Evolutionary conservation across 768 basidiomycete species (phyloP).

Genomic region (Tricholoma sp.): DNA sequence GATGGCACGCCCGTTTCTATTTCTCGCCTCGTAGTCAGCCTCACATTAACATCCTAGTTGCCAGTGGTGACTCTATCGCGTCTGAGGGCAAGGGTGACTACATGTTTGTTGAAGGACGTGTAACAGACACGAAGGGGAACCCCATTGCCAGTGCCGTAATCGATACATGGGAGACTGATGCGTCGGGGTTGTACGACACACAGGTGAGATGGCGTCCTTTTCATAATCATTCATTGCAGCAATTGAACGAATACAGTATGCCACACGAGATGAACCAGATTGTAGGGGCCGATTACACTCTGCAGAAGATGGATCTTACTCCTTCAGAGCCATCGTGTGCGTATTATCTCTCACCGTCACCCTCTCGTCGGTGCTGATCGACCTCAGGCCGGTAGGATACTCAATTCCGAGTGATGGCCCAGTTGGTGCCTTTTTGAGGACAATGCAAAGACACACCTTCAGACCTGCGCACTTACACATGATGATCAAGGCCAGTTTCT

Average conservation of each 20-base stretch:
- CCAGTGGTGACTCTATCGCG: slow-evolving; percentile 70
- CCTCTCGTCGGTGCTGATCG: not conserved
- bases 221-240: slow-evolving; percentile 19
- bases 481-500: slow-evolving; percentile 46
- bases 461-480: slow-evolving; percentile 81
- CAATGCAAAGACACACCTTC: slow-evolving; percentile 63
- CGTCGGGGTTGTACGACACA: slow-evolving; percentile 40
- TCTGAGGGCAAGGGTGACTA: slow-evolving; percentile 86
- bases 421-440: slow-evolving; percentile 55
- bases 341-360: slow-evolving; percentile 7
- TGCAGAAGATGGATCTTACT: slow-evolving; percentile 58
- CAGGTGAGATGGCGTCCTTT: slow-evolving; percentile 20
- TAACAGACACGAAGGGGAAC: slow-evolving; percentile 58
- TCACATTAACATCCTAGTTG: slow-evolving; percentile 34
- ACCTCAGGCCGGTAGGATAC: slow-evolving; percentile 51
- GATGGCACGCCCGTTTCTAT: slow-evolving; percentile 42
- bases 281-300: slow-evolving; percentile 65
- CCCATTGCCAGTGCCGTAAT: slow-evolving; percentile 63
- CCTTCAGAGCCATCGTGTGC: slow-evolving; percentile 66
- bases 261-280: slow-evolving; percentile 52
- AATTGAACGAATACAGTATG: slow-evolving; percentile 38
- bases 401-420: slow-evolving; percentile 79
- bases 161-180: slow-evolving; percentile 85
- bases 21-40: not conserved
- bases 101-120: slow-evolving; percentile 72